A percentile compares a stretch with the other conserved stretches of the same genome.
These are phyloP conservation scores for Phytopythium vexans DNA, from an alignment of 352 stramenopile genomes.

Conservation along the genomic window DNA sequence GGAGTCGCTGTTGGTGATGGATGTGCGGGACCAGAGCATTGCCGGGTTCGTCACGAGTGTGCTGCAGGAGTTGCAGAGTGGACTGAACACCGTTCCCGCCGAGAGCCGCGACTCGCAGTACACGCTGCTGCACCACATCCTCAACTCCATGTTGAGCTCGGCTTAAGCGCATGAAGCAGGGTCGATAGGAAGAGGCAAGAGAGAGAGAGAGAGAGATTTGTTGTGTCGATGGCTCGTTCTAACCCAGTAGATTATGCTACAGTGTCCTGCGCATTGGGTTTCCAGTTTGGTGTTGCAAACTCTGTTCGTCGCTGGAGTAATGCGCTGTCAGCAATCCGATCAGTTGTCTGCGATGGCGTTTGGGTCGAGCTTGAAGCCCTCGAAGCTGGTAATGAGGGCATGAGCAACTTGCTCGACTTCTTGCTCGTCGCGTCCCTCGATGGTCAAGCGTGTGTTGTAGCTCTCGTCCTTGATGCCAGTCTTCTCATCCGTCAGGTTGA, in stretches of 20 bases:
- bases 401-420: slow-evolving; percentile 57
- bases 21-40: slow-evolving; percentile 68
- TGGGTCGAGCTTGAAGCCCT: slow-evolving; percentile 11
- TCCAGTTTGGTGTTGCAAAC: too few relatives aligned
- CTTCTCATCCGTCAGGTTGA: slow-evolving; percentile 73
- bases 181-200: too few relatives aligned
- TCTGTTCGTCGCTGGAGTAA: too few relatives aligned
- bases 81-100: slow-evolving; percentile 52
- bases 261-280: too few relatives aligned
- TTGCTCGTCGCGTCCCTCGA: slow-evolving; percentile 49
- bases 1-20: slow-evolving; percentile 81
- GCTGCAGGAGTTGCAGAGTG: slow-evolving; percentile 68
- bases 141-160: slow-evolving; percentile 84
- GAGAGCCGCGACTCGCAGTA: slow-evolving; percentile 78
- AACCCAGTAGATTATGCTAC: too few relatives aligned
- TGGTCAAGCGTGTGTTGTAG: slow-evolving; percentile 68
- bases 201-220: too few relatives aligned
- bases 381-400: slow-evolving; percentile 31
- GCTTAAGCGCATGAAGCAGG: slow-evolving; percentile 18
- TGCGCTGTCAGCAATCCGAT: too few relatives aligned
- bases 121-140: slow-evolving; percentile 78
- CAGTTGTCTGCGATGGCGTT: neutral
- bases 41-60: slow-evolving; percentile 74
- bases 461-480: slow-evolving; percentile 45
- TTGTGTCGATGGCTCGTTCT: too few relatives aligned